Conservation (phyloP, 345 rosid species). For the Salix suchowensis region DNA sequence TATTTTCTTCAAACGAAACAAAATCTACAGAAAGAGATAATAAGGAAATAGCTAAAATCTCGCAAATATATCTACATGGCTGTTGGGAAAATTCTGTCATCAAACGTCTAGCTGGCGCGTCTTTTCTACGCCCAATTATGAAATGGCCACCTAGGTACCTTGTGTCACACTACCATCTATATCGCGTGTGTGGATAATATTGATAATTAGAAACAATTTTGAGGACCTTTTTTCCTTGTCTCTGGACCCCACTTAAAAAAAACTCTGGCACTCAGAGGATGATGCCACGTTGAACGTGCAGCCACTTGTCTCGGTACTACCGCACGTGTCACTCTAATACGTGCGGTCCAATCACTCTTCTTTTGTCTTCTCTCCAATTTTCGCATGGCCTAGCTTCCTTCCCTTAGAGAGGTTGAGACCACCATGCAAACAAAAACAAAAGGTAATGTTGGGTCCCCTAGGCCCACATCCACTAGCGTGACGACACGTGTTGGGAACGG, state of each 20-base stretch:
- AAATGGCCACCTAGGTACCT: not conserved
- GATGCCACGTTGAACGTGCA: slow-evolving; percentile 17
- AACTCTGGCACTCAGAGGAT: not conserved
- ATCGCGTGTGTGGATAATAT: not conserved
- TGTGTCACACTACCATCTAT: not conserved
- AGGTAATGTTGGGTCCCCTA: not conserved
- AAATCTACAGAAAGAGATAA: not conserved
- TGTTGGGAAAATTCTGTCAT: not conserved
- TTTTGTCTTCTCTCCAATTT: too few relatives aligned
- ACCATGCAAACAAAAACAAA: too few relatives aligned
- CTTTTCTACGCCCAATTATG: not conserved
- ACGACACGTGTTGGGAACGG: slow-evolving; percentile 18
- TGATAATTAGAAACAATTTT: not conserved
- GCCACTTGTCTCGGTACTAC: not conserved
- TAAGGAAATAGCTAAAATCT: not conserved
- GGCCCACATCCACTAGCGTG: slow-evolving; percentile 17
- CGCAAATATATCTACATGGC: not conserved
- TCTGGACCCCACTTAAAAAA: not conserved
- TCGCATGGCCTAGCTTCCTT: slow-evolving; percentile 11
- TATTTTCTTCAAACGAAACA: not conserved
- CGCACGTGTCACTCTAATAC: slow-evolving; percentile 3
- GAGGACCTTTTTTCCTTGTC: not conserved
- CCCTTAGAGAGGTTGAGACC: too few relatives aligned
- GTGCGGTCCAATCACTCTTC: not conserved
- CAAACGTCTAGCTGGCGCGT: not conserved